Base-by-base conservation (phyloP, 2,329 filamentous ascomycete genomes). In the Didymella pomorum region DNA sequence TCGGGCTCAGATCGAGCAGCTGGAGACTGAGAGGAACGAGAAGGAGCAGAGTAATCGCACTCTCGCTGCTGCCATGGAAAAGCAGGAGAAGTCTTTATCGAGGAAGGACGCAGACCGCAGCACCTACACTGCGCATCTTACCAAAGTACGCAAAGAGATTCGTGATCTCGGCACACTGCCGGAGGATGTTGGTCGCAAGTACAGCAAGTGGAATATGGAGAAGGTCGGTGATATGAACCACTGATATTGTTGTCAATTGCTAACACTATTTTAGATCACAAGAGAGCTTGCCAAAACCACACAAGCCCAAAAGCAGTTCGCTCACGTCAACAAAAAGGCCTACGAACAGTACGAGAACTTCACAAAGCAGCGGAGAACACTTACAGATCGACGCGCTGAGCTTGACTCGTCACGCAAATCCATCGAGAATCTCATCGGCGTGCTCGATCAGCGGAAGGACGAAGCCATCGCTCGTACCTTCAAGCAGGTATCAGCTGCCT, bases 331-430 rank as follows among this genome's bases (percentile, higher is more conserved):
- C 85, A 99, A 98, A 81, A 98, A 99, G 80, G 95, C 95, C 0
- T 97, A 98, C 74, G 96, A 99, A 79, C 95, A 99, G 77, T 99
- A 98, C 81, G 96, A 94, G 80, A 96, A 89, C 79, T 99, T 98
- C 76, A 97, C 94, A 8, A 90, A 89, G 49, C 92, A 97, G 78
- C 90, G 96, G 56, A 93, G 97, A 62, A 89, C 90, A 21, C 83
- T 99, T 18, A 90, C 91, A 48, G 90, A 91, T 71, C 90, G 95
- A 66, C 87, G 94, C 48, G 86, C 89, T 68, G 95, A 98, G 75
- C 87, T 99, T 11, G 92, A 97, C 69, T 88, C 87, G 14, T 94
- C 91, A 2, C 92, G 96, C 67, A 84, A 83, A 33, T 94, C 92
- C 1, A 99, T 99, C 68, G 89, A 96, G 72, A 92, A 96, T 68